Evolutionary conservation across 2,329 filamentous ascomycete species (phyloP).

Genomic region (Aspergillus ibericus): DNA sequence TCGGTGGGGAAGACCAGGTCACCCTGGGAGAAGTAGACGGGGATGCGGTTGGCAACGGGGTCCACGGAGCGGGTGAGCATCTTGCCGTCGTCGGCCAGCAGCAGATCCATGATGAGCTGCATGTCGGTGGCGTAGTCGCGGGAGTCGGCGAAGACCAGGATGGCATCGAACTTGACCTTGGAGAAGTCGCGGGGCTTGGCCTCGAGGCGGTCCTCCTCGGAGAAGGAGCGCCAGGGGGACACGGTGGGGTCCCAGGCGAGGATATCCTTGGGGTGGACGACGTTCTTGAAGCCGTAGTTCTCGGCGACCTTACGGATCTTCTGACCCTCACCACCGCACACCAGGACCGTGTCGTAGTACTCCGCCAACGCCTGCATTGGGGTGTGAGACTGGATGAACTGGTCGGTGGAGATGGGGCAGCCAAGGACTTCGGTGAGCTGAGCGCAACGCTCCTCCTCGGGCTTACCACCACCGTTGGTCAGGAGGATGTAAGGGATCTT

Average conservation of each 20-base stretch:
- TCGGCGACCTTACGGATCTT: slow-evolving; percentile 72
- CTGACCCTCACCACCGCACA: slow-evolving; percentile 74
- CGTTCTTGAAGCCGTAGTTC: slow-evolving; percentile 71
- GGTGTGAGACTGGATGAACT: slow-evolving; percentile 77
- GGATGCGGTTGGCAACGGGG: slow-evolving; percentile 65
- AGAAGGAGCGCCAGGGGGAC: slow-evolving; percentile 68
- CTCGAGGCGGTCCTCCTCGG: slow-evolving; percentile 64
- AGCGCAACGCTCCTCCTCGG: slow-evolving; percentile 63
- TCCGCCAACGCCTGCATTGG: slow-evolving; percentile 74
- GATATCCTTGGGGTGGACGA: slow-evolving; percentile 72
- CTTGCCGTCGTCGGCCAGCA: slow-evolving; percentile 67
- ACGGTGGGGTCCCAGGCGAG: slow-evolving; percentile 68
- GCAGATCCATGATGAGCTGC: slow-evolving; percentile 73
- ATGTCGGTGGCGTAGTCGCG: slow-evolving; percentile 74
- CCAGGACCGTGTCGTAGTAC: slow-evolving; percentile 75
- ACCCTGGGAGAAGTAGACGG: slow-evolving; percentile 71
- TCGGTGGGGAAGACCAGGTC: slow-evolving; percentile 65
- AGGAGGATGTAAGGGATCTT: slow-evolving; percentile 75
- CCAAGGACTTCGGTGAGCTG: slow-evolving; percentile 68
- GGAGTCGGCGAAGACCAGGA: slow-evolving; percentile 73
- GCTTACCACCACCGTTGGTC: slow-evolving; percentile 73
- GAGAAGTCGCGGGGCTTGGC: slow-evolving; percentile 71
- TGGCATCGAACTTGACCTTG: slow-evolving; percentile 70
- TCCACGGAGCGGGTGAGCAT: slow-evolving; percentile 66
- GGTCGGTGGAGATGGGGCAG: slow-evolving; percentile 65